Evolutionary conservation across 345 rosid species (phyloP).

Genomic region (Ceriops decandra): DNA sequence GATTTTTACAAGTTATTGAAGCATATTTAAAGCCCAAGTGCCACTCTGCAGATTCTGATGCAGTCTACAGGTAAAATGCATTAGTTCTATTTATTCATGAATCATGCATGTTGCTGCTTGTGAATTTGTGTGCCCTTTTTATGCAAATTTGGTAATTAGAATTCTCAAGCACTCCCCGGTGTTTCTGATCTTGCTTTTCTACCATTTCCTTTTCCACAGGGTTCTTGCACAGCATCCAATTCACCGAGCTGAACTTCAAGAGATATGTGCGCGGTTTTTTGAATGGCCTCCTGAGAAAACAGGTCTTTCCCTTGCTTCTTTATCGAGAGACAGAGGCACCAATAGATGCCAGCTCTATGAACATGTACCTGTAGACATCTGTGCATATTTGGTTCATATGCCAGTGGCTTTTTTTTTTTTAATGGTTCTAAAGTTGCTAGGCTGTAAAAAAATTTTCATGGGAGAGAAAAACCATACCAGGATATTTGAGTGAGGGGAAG

Average conservation of each 20-base stretch:
- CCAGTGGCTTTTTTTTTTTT: background rate
- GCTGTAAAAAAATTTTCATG: background rate
- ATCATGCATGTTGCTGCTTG: background rate
- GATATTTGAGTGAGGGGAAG: background rate
- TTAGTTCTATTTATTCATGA: slow-evolving; percentile 2
- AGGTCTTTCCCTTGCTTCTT: slow-evolving; percentile 39
- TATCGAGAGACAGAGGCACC: background rate
- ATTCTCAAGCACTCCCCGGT: background rate
- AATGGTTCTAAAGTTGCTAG: background rate
- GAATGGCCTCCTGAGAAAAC: slow-evolving; percentile 88
- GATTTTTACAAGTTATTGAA: slow-evolving; percentile 57
- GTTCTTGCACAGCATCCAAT: slow-evolving; percentile 57
- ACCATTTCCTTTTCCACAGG: slow-evolving; percentile 30
- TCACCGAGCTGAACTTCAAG: slow-evolving; percentile 52
- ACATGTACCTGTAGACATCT: background rate
- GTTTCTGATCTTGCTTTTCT: background rate
- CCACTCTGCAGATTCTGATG: slow-evolving; percentile 68
- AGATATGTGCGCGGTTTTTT: slow-evolving; percentile 56
- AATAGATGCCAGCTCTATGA: background rate
- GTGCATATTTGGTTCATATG: background rate
- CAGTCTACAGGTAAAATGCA: slow-evolving; percentile 48
- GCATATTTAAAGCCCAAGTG: slow-evolving; percentile 86
- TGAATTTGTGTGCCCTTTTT: background rate
- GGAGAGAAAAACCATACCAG: background rate
- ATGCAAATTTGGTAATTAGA: background rate